Percentiles rank a stretch among this genome's conserved stretches.
Conservation (phyloP, 805 yeast genomes). For the Grigorovia transvaalensis region DNA sequence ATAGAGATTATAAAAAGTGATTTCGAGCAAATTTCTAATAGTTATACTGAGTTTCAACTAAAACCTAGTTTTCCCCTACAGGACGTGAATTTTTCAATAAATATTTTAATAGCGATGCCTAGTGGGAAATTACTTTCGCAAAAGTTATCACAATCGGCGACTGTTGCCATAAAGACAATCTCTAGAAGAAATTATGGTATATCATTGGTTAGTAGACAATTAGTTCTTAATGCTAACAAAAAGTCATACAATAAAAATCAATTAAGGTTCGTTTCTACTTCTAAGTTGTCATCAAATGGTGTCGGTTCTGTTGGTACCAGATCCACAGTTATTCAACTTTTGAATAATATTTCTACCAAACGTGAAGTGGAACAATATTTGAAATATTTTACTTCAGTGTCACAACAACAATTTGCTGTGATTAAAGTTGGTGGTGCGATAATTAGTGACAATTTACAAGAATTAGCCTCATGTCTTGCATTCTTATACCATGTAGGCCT, state of each 20-base stretch:
- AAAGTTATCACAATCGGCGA: not conserved
- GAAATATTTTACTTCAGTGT: constrained; percentile 91
- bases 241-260: not conserved
- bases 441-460: constrained; percentile 87
- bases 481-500: constrained; percentile 95
- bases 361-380: constrained; percentile 97
- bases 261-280: not conserved
- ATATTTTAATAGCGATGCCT: not conserved
- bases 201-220: not conserved
- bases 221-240: not conserved
- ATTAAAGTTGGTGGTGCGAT: constrained; percentile 99
- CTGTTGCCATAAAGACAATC: not conserved
- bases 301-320: constrained; percentile 43
- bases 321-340: constrained; percentile 88
- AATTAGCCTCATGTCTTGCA: constrained; percentile 90
- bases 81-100: not conserved
- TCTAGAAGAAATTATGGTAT: not conserved
- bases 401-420: constrained; percentile 95
- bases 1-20: constrained; percentile 11
- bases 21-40: constrained; percentile 1
- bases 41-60: not conserved
- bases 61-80: constrained; percentile 4
- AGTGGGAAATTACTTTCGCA: not conserved
- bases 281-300: constrained; percentile 9
- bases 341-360: constrained; percentile 94